Conservation (phyloP, 768 basidiomycete genomes). For the Russula emetica region DNA sequence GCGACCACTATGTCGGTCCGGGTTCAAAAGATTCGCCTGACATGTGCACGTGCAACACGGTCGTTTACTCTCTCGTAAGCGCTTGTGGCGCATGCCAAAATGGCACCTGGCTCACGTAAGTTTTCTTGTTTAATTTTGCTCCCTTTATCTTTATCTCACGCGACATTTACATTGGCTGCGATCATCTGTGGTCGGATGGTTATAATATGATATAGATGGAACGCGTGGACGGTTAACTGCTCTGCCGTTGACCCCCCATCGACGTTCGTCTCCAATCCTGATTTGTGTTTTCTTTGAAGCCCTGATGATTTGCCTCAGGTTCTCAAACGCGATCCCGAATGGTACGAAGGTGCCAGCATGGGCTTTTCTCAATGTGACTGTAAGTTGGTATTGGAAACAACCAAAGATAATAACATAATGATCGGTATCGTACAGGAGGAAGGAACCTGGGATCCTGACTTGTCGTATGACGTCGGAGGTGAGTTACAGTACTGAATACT, state of each 20-base stretch:
- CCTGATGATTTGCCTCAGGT: background rate
- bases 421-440: background rate
- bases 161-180: background rate
- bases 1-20: conserved; percentile 9
- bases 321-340: conserved; percentile 1
- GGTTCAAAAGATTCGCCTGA: conserved; percentile 31
- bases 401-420: background rate
- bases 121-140: background rate
- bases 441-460: conserved; percentile 8
- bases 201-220: conserved; percentile 3
- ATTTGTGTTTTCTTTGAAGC: background rate
- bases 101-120: conserved; percentile 25
- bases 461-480: conserved; percentile 12
- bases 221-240: background rate
- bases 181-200: background rate
- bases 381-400: background rate
- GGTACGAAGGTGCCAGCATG: conserved; percentile 13
- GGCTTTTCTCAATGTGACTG: conserved; percentile 18
- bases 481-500: background rate
- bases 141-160: background rate
- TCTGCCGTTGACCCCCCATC: background rate
- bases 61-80: conserved; percentile 36
- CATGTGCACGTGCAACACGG: conserved; percentile 34
- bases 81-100: conserved; percentile 36
- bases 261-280: conserved; percentile 3